A percentile compares a stretch with the other conserved stretches of the same genome.
Evolutionary conservation across 2,329 filamentous ascomycete genomes (phyloP).

Genomic region (Penicillium thymicola): DNA sequence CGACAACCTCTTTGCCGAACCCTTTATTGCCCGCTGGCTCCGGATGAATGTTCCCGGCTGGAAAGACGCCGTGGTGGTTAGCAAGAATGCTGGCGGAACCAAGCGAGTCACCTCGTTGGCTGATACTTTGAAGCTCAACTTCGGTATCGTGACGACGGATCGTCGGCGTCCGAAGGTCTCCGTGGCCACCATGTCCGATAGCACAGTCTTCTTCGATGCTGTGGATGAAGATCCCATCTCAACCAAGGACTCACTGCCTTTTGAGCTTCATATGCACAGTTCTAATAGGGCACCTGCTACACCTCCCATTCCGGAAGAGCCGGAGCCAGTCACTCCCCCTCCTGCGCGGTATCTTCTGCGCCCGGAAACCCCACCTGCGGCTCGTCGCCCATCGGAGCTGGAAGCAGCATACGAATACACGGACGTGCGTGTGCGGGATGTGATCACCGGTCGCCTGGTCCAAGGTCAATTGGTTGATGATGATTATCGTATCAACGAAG

Average conservation of each 20-base stretch:
- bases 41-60: slow-evolving; percentile 81
- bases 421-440: slow-evolving; percentile 79
- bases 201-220: slow-evolving; percentile 70
- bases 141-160: slow-evolving; percentile 74
- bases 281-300: slow-evolving; percentile 10
- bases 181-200: slow-evolving; percentile 64
- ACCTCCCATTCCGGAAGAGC: slow-evolving; percentile 21
- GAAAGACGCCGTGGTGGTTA: slow-evolving; percentile 89
- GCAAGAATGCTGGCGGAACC: slow-evolving; percentile 95
- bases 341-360: slow-evolving; percentile 27
- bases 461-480: slow-evolving; percentile 96
- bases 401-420: slow-evolving; percentile 59
- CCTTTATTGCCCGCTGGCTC: slow-evolving; percentile 93
- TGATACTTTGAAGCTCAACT: slow-evolving; percentile 94
- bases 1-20: slow-evolving; percentile 94
- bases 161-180: slow-evolving; percentile 54
- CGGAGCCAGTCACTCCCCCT: slow-evolving; percentile 21
- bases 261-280: slow-evolving; percentile 27
- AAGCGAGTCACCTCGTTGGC: slow-evolving; percentile 95
- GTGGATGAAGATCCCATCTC: slow-evolving; percentile 45
- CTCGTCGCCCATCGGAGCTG: slow-evolving; percentile 44
- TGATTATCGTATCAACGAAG: slow-evolving; percentile 74
- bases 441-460: slow-evolving; percentile 84
- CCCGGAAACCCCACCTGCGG: slow-evolving; percentile 37
- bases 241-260: slow-evolving; percentile 27